These are phyloP conservation scores for Eutypella sp. DNA, from an alignment of 2,329 filamentous ascomycete species.

Conservation along the genomic window DNA sequence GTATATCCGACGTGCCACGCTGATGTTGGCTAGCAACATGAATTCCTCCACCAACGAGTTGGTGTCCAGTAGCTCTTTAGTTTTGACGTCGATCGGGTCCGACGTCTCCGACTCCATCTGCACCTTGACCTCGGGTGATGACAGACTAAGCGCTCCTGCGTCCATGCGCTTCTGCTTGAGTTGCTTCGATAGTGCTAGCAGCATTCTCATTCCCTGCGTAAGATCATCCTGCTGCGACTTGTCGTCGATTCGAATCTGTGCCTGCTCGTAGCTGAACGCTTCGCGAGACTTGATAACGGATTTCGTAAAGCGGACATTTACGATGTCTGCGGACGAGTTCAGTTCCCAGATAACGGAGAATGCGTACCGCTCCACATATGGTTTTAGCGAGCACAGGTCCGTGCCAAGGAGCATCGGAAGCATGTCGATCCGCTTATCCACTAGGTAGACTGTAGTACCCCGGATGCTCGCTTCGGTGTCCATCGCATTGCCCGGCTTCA, in stretches of 20 bases:
- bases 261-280: constrained; percentile 96
- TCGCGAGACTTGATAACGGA: constrained; percentile 96
- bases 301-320: constrained; percentile 86
- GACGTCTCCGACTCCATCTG: constrained; percentile 94
- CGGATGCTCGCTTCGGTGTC: constrained; percentile 90
- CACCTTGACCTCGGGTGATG: constrained; percentile 95
- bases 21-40: constrained; percentile 97
- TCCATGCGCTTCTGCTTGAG: constrained; percentile 94
- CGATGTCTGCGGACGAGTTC: constrained; percentile 75
- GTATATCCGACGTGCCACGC: constrained; percentile 86
- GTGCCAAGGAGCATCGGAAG: constrained; percentile 93
- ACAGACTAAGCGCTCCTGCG: constrained; percentile 88
- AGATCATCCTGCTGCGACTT: constrained; percentile 80
- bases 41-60: constrained; percentile 98
- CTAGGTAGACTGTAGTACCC: constrained; percentile 93
- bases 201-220: constrained; percentile 79
- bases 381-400: constrained; percentile 92
- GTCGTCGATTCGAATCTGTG: constrained; percentile 91
- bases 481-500: constrained; percentile 96
- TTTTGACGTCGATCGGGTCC: constrained; percentile 93
- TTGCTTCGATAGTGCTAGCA: constrained; percentile 86
- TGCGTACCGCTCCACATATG: constrained; percentile 90
- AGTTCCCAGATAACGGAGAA: constrained; percentile 90
- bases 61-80: constrained; percentile 87
- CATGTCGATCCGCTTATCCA: constrained; percentile 99